Conservation (phyloP, 768 basidiomycete genomes). For the Lactarius quietus region DNA sequence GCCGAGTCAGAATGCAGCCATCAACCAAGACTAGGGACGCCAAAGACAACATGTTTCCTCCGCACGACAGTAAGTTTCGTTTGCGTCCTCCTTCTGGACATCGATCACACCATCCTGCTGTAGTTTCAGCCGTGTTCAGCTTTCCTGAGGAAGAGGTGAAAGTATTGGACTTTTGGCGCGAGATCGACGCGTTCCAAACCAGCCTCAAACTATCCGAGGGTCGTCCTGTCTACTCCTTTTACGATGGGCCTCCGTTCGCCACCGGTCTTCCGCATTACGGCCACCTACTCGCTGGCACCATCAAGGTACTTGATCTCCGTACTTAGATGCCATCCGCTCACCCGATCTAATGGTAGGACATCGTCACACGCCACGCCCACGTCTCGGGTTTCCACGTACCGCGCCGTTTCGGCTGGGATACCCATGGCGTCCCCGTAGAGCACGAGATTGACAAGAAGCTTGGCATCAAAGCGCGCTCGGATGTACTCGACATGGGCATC, state of each 20-base stretch:
- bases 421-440: slow-evolving; percentile 97
- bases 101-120: slow-evolving; percentile 17
- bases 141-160: slow-evolving; percentile 89
- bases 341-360: slow-evolving; percentile 59
- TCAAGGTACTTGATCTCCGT: slow-evolving; percentile 63
- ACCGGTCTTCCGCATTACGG: slow-evolving; percentile 97
- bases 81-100: not conserved
- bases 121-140: slow-evolving; percentile 74
- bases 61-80: slow-evolving; percentile 62
- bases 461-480: slow-evolving; percentile 86
- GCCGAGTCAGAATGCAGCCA: not conserved
- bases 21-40: not conserved
- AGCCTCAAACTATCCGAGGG: slow-evolving; percentile 91
- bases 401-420: slow-evolving; percentile 98
- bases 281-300: slow-evolving; percentile 87
- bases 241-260: slow-evolving; percentile 96
- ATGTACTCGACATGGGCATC: slow-evolving; percentile 94
- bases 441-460: slow-evolving; percentile 99
- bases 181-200: slow-evolving; percentile 97
- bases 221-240: slow-evolving; percentile 88
- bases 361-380: slow-evolving; percentile 94
- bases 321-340: slow-evolving; percentile 7
- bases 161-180: slow-evolving; percentile 86
- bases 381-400: slow-evolving; percentile 90
- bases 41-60: slow-evolving; percentile 41